A percentile compares a stretch with the other conserved stretches of the same genome.
These are phyloP conservation scores for Apiotrichum gamsii DNA, from an alignment of 1,284 basidiomycete species.

Conservation along the genomic window DNA sequence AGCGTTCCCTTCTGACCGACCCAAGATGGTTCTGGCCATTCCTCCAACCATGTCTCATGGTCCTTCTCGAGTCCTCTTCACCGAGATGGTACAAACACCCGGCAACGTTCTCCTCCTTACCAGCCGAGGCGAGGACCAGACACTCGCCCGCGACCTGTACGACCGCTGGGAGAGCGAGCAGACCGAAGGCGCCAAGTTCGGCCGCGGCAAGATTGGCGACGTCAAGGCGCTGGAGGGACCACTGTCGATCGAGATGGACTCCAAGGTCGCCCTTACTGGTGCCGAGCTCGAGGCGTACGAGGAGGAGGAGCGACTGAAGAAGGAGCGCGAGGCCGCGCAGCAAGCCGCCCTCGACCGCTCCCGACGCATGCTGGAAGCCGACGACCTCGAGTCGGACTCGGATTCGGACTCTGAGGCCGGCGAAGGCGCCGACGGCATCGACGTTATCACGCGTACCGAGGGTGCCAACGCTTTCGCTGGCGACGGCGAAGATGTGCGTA, in stretches of 20 bases:
- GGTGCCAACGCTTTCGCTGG: constrained; percentile 34
- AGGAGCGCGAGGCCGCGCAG: constrained; percentile 79
- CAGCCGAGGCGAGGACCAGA: constrained; percentile 67
- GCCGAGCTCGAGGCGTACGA: constrained; percentile 76
- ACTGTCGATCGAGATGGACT: constrained; percentile 69
- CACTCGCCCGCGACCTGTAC: constrained; percentile 71
- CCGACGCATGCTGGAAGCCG: constrained; percentile 80
- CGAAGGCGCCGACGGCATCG: constrained; percentile 61
- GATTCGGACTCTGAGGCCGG: constrained; percentile 61
- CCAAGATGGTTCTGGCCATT: constrained; percentile 88
- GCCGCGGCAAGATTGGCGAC: constrained; percentile 77
- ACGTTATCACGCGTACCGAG: constrained; percentile 49
- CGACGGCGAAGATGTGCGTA: constrained; percentile 42
- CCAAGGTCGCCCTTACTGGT: constrained; percentile 80
- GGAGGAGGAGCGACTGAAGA: constrained; percentile 68
- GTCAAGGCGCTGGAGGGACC: constrained; percentile 69
- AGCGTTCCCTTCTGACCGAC: constrained; percentile 73
- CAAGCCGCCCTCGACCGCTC: constrained; percentile 76
- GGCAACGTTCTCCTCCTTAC: constrained; percentile 83
- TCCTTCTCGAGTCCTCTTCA: constrained; percentile 76
- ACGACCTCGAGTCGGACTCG: constrained; percentile 57
- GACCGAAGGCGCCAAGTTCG: constrained; percentile 61
- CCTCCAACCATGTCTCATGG: constrained; percentile 90
- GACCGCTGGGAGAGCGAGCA: constrained; percentile 67
- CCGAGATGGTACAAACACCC: constrained; percentile 70